phyloP scores from a whole-genome alignment of 352 stramenopile genomes.

The Globisporangium solare region DNA sequence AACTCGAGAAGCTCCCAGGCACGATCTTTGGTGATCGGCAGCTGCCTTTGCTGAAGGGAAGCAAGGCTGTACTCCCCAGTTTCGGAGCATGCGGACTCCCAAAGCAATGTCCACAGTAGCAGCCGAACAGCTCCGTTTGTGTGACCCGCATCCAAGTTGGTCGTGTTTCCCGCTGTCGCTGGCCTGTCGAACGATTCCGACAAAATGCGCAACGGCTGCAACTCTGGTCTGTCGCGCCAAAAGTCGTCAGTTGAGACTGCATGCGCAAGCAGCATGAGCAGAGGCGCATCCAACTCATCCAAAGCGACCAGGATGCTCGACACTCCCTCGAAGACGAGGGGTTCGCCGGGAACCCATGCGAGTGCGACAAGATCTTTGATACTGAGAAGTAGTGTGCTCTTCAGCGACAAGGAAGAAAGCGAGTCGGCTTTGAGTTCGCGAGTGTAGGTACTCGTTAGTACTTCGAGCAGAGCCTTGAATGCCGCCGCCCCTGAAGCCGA shows the following conservation, averaged over 20 bases:
- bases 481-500: neutral
- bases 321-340: neutral
- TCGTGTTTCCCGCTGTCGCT: neutral
- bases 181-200: neutral
- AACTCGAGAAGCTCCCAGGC: conserved; percentile 17
- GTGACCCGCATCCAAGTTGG: neutral
- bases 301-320: neutral
- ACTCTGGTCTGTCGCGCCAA: neutral
- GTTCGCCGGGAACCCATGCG: neutral
- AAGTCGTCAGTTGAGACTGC: neutral
- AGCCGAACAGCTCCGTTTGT: conserved; percentile 12
- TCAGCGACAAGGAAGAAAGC: conserved; percentile 9
- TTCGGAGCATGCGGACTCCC: conserved; percentile 14
- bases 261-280: conserved; percentile 7
- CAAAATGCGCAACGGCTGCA: neutral
- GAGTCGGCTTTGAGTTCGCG: neutral
- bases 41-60: neutral
- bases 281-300: neutral
- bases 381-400: conserved; percentile 26
- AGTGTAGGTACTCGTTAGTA: conserved; percentile 6
- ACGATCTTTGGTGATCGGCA: neutral
- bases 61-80: neutral
- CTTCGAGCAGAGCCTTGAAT: conserved; percentile 9
- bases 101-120: conserved; percentile 33
- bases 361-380: conserved; percentile 25